These are phyloP conservation scores for Infundibulicybe gibba DNA, from an alignment of 768 basidiomycete genomes.

Conservation along the genomic window DNA sequence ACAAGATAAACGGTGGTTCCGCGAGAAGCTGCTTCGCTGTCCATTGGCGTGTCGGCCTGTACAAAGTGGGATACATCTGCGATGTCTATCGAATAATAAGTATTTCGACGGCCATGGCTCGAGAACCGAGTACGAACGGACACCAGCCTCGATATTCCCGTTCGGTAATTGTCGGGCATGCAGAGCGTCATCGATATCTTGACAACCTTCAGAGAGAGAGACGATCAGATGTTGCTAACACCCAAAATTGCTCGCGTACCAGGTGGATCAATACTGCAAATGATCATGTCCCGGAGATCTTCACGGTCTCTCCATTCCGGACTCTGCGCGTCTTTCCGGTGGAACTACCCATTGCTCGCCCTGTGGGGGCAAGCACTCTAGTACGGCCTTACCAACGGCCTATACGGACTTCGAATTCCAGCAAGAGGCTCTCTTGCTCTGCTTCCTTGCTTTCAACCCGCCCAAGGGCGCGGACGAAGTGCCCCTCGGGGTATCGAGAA, in stretches of 20 bases:
- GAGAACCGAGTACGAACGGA: constrained; percentile 64
- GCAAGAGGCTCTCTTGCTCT: constrained; percentile 87
- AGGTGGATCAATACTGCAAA: constrained; percentile 98
- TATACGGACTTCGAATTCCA: constrained; percentile 97
- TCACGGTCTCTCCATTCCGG: constrained; percentile 76
- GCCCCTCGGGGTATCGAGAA: constrained; percentile 93
- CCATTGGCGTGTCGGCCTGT: constrained; percentile 90
- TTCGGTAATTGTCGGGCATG: constrained; percentile 87
- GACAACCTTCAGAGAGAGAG: constrained; percentile 58
- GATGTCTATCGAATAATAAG: constrained; percentile 62
- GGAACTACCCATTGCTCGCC: constrained; percentile 95
- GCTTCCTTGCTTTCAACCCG: constrained; percentile 93
- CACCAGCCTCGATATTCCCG: constrained; percentile 95
- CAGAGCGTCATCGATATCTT: constrained; percentile 97
- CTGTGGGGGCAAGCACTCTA: constrained; percentile 85
- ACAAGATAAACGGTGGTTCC: constrained; percentile 98
- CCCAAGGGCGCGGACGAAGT: constrained; percentile 91
- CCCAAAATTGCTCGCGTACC: constrained; percentile 36
- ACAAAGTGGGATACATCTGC: constrained; percentile 99
- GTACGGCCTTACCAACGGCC: constrained; percentile 96
- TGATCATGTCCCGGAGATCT: constrained; percentile 79
- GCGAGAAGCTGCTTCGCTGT: constrained; percentile 89
- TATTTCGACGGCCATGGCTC: background rate
- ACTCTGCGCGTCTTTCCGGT: constrained; percentile 47
- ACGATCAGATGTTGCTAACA: background rate